Base-by-base conservation (phyloP, 129 eudicot genomes). In the Ambrosia artemisiifolia region DNA sequence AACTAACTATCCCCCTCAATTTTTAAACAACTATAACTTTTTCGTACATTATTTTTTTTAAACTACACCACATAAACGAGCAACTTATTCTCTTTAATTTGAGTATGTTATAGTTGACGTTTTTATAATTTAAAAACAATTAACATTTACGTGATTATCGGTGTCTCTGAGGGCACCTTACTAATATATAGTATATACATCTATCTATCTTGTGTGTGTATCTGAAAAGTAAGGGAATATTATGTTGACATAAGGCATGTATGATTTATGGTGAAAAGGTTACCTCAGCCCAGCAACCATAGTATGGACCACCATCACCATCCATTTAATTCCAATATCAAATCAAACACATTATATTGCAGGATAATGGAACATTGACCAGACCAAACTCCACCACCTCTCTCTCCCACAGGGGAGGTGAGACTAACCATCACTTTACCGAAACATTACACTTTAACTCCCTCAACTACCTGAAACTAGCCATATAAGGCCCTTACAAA, bases 281-380 rank as follows among this genome's bases (percentile, higher is more conserved):
- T 14, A 36, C 24, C 66, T 48, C 54, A 40, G 51, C 46, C 62
- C 33, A 61, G 18, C 70, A 24, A 48, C 50, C 68, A 70, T 48
- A 60, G 51, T 32, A 61, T 36, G 56, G 75, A 69, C 16, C 59
- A 36, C 75, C 36, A 55, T 69, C 53, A 35, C 81, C 48, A 55
- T 60, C 54, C 81, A 69, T 60, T 24, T 9, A 47, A 68, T 48
- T 68, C 56, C 42, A 76, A 48, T 63, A 60, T 19, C 71, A 77
- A 69, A 60, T 34, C 65, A 77, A 69, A 60, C 65, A 75, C 72
- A 75, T 57, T 28, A 57, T 60, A 60, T 65, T 51, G 72, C 44
- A 77, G 16, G 16, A 77, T 77, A 71, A 63, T 71, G 77, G 82
- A 40, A 63, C 46, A 44, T 78, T 78, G 77, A 78, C 82, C 78